Conservation (phyloP, 2,329 filamentous ascomycete species). For the Aspergillus novoparasiticus region DNA sequence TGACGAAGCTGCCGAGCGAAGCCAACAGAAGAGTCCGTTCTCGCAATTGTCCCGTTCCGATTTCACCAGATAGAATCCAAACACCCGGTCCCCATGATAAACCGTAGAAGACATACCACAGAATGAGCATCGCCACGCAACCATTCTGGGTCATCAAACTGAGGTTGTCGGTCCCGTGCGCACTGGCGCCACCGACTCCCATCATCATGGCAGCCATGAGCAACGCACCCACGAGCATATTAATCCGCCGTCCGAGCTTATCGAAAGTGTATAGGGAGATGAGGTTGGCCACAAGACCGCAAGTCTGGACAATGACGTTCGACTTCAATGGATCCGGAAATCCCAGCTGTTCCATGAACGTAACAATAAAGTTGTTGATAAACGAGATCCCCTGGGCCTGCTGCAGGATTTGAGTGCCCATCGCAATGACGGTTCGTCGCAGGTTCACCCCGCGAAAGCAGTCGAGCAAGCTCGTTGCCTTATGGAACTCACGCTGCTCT, state of each 20-base stretch:
- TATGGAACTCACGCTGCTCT: neutral
- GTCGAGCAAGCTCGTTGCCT: neutral
- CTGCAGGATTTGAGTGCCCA: conserved; percentile 8
- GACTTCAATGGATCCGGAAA: conserved; percentile 9
- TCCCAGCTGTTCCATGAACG: conserved; percentile 15
- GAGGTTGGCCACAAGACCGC: neutral
- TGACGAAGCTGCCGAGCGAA: conserved; percentile 28
- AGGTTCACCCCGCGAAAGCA: neutral
- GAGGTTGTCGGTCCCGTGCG: neutral
- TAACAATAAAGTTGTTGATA: conserved; percentile 14
- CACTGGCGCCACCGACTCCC: neutral
- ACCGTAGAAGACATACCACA: conserved; percentile 18
- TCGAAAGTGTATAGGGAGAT: neutral
- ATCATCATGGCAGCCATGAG: neutral
- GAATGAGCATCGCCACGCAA: conserved; percentile 15
- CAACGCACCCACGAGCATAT: neutral
- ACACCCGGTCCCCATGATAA: conserved; percentile 20
- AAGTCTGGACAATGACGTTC: neutral
- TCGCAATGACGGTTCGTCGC: conserved; percentile 1
- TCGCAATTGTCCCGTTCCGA: conserved; percentile 27
- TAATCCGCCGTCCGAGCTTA: neutral
- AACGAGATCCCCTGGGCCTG: conserved; percentile 11
- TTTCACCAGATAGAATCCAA: conserved; percentile 33
- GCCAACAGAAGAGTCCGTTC: conserved; percentile 32
- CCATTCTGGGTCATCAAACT: neutral